Percentiles rank a stretch among this genome's conserved stretches.
These are phyloP conservation scores for Thalassiosira hispida DNA, from an alignment of 352 stramenopile species.

Conservation along the genomic window DNA sequence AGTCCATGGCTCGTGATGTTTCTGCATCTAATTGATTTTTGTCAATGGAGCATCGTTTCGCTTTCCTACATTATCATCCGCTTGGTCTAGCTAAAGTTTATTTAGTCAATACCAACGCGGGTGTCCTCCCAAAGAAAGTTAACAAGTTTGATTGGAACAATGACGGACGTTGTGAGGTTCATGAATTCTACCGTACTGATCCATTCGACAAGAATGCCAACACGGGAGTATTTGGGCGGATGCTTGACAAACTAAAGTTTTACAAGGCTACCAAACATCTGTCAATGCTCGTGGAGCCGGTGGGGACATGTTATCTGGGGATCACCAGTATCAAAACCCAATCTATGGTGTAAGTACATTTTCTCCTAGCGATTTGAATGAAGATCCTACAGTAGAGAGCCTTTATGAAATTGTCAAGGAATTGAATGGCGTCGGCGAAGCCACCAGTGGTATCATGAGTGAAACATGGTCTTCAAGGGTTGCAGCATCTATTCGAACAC, in stretches of 20 bases:
- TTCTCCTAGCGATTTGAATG: not conserved
- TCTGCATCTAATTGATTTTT: constrained; percentile 22
- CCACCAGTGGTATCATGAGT: constrained; percentile 9
- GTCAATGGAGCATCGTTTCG: constrained; percentile 16
- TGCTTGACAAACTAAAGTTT: not conserved
- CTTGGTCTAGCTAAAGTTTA: constrained; percentile 20
- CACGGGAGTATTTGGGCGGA: not conserved
- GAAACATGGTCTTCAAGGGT: constrained; percentile 22
- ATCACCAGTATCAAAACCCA: not conserved
- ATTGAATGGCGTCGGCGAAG: constrained; percentile 31
- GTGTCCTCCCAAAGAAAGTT: too few relatives aligned
- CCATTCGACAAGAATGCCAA: not conserved
- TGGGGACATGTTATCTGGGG: constrained; percentile 1
- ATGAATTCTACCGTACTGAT: not conserved
- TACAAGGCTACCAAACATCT: not conserved
- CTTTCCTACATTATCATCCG: constrained; percentile 17
- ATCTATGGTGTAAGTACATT: not conserved
- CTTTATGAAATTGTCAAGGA: constrained; percentile 21
- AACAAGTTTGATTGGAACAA: too few relatives aligned
- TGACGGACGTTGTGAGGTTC: too few relatives aligned
- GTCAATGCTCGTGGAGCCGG: constrained; percentile 1
- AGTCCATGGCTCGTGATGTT: constrained; percentile 19
- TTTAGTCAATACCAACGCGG: too few relatives aligned
- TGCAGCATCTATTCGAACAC: constrained; percentile 22
- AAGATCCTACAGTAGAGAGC: constrained; percentile 17